phyloP scores from a whole-genome alignment of 2,329 filamentous ascomycete genomes.

The Cladosporium cucumerinum region DNA sequence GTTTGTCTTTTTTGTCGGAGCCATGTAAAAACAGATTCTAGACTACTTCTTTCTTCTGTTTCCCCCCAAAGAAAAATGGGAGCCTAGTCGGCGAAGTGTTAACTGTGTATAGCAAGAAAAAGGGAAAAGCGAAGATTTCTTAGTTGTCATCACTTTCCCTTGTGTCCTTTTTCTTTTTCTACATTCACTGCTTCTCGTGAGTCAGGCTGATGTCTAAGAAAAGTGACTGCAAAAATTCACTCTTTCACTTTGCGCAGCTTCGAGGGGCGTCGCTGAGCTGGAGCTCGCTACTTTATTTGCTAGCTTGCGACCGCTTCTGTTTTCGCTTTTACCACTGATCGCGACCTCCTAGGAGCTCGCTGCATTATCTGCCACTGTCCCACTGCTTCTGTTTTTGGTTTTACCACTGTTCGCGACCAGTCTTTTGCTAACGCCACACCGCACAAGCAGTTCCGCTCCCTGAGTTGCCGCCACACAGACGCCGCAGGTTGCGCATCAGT shows the following conservation, averaged over 20 bases:
- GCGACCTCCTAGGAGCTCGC: not conserved
- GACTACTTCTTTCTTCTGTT: constrained; percentile 4
- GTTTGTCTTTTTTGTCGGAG: not conserved
- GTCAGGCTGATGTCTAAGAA: not conserved
- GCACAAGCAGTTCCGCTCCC: not conserved
- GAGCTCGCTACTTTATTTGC: not conserved
- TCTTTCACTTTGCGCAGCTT: not conserved
- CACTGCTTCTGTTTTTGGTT: no score
- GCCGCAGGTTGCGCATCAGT: no score
- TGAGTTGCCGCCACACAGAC: no score
- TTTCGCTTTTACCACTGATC: not conserved
- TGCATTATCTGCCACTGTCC: no score
- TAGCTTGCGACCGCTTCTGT: not conserved
- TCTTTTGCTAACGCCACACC: not conserved
- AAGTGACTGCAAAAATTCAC: not conserved
- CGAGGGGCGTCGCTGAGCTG: not conserved
- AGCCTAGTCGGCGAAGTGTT: not conserved
- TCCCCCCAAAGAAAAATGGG: not conserved
- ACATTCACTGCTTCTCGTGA: not conserved
- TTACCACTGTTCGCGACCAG: not conserved
- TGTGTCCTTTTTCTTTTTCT: not conserved
- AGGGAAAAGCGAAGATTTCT: constrained; percentile 1
- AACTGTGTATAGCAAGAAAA: constrained; percentile 22
- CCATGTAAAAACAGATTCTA: constrained; percentile 10
- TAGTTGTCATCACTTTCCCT: not conserved